phyloP scores from a whole-genome alignment of 2,329 filamentous ascomycete genomes.

The Alternaria dauci region DNA sequence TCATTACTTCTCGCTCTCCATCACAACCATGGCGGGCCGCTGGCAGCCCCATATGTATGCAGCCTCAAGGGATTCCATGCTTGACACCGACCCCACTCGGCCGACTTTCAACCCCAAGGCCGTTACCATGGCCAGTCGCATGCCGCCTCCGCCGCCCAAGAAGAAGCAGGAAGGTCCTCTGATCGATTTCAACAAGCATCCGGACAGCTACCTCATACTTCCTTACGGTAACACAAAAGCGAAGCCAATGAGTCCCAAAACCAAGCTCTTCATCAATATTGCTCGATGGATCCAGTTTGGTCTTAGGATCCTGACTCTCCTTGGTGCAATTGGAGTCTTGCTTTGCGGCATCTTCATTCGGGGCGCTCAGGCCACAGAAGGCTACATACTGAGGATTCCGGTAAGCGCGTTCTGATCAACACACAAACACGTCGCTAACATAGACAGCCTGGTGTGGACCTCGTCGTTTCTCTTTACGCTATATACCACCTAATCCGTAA shows the following conservation, averaged over 20 bases:
- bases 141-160: conserved; percentile 65
- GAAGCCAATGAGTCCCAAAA: conserved; percentile 72
- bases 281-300: conserved; percentile 73
- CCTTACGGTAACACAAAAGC: conserved; percentile 68
- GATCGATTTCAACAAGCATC: conserved; percentile 83
- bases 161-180: conserved; percentile 77
- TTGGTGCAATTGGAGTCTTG: conserved; percentile 75
- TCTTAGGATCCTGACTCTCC: conserved; percentile 71
- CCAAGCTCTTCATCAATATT: conserved; percentile 75
- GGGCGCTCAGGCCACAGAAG: conserved; percentile 68
- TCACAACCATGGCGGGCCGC: conserved; percentile 52
- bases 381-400: conserved; percentile 79
- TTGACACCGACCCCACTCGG: conserved; percentile 54
- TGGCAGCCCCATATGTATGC: conserved; percentile 78
- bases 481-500: conserved; percentile 81
- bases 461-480: conserved; percentile 76
- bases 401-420: conserved; percentile 60
- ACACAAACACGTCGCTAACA: conserved; percentile 23
- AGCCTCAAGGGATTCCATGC: conserved; percentile 59
- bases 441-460: conserved; percentile 75
- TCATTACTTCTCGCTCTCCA: conserved; percentile 35
- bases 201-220: conserved; percentile 75
- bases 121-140: conserved; percentile 79
- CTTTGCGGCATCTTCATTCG: conserved; percentile 80
- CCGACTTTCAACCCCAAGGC: conserved; percentile 85